Evolutionary conservation across 2,329 filamentous ascomycete species (phyloP).

Genomic region (Dactylonectria estremocensis): DNA sequence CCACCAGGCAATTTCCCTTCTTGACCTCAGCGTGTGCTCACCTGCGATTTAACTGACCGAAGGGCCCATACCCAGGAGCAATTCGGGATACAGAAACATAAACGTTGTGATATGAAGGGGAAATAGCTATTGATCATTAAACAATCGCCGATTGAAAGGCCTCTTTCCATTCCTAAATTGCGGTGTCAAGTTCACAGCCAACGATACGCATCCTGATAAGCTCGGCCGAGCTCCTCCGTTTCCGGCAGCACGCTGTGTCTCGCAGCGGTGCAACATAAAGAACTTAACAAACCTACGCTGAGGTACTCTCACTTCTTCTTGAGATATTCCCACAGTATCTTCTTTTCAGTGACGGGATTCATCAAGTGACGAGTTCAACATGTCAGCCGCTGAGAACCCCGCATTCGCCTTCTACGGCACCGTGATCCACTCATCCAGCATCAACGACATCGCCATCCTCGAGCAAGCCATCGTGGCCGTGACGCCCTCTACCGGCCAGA

Average conservation of each 20-base stretch:
- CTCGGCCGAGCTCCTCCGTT: slow-evolving; percentile 25
- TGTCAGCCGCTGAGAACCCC: slow-evolving; percentile 8
- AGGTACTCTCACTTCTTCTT: background rate
- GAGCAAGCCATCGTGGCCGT: slow-evolving; percentile 55
- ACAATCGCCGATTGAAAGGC: background rate
- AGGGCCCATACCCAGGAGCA: background rate
- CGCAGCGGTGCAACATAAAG: background rate
- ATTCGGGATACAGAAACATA: background rate
- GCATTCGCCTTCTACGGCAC: slow-evolving; percentile 57
- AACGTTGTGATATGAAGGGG: background rate
- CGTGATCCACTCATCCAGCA: slow-evolving; percentile 57
- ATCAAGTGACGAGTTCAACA: background rate
- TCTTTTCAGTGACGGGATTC: background rate
- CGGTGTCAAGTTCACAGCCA: background rate
- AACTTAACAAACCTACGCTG: background rate
- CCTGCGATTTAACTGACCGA: too few species aligned
- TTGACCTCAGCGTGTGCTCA: too few species aligned
- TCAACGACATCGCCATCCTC: slow-evolving; percentile 55
- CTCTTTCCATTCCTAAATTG: background rate
- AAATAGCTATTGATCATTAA: background rate
- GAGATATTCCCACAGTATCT: background rate
- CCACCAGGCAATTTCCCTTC: too few species aligned
- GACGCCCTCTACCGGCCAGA: slow-evolving; percentile 40
- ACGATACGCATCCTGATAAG: slow-evolving; percentile 23
- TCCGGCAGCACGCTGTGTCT: slow-evolving; percentile 8